phyloP scores from a whole-genome alignment of 2,329 filamentous ascomycete species.

The Zarea fungicola region DNA sequence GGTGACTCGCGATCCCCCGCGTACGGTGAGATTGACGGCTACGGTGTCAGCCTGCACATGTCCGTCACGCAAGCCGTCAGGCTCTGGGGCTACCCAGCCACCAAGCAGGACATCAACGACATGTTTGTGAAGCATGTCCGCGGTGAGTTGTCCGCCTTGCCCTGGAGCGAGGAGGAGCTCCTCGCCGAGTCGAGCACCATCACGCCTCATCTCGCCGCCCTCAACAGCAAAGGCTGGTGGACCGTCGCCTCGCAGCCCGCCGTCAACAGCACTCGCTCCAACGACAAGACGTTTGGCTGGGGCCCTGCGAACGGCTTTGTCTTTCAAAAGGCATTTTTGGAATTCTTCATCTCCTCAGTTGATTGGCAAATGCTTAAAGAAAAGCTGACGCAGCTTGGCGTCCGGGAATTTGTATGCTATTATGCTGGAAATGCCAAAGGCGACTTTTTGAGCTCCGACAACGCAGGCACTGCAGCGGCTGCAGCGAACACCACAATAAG shows the following conservation, averaged over 20 bases:
- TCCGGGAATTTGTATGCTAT: constrained; percentile 69
- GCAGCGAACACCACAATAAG: constrained; percentile 16
- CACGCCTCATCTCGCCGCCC: constrained; percentile 62
- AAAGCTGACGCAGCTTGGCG: constrained; percentile 53
- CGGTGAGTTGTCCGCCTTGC: constrained; percentile 74
- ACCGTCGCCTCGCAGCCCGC: constrained; percentile 93
- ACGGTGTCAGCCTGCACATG: constrained; percentile 92
- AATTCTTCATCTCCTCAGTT: constrained; percentile 76
- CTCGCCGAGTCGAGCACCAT: constrained; percentile 81
- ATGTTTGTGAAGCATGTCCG: constrained; percentile 78
- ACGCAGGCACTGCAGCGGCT: constrained; percentile 27
- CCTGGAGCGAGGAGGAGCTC: constrained; percentile 89
- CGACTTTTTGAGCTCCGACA: constrained; percentile 71
- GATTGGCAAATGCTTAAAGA: constrained; percentile 67
- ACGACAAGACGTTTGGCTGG: constrained; percentile 83
- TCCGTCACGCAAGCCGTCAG: constrained; percentile 75
- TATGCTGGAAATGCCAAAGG: constrained; percentile 77
- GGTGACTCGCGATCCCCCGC: constrained; percentile 89
- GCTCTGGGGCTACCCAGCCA: constrained; percentile 77
- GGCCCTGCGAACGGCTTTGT: constrained; percentile 89
- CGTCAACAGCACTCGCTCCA: constrained; percentile 77
- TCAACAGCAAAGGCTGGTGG: constrained; percentile 89
- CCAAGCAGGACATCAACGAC: constrained; percentile 64
- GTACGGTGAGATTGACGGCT: constrained; percentile 96
- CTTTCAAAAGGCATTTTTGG: constrained; percentile 97